Evolutionary conservation across 2,329 filamentous ascomycete genomes (phyloP).

Genomic region (Talaromyces verruculosus): DNA sequence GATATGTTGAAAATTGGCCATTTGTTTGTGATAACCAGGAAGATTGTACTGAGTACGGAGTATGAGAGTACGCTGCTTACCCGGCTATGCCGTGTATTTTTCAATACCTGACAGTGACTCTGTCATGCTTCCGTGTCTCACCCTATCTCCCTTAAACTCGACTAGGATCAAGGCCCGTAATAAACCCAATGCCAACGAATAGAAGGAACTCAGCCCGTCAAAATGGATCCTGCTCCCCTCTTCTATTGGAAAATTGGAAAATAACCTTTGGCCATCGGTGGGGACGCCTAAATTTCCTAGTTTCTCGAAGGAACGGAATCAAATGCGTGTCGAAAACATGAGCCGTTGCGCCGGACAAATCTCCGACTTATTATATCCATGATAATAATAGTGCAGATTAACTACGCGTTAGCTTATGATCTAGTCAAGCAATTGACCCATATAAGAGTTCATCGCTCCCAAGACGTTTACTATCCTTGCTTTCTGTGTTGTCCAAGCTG

Average conservation of each 20-base stretch:
- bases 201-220: background rate
- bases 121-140: too few relatives aligned
- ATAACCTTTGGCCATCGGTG: background rate
- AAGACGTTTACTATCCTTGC: background rate
- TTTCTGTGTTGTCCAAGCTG: background rate
- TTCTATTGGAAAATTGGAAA: background rate
- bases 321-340: background rate
- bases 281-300: too few relatives aligned
- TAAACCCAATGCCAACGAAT: too few relatives aligned
- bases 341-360: background rate
- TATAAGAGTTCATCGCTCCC: background rate
- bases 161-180: too few relatives aligned
- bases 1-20: too few relatives aligned
- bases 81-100: too few relatives aligned
- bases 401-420: background rate
- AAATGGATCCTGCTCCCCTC: background rate
- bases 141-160: too few relatives aligned
- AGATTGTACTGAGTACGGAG: too few relatives aligned
- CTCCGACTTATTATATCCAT: background rate
- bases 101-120: too few relatives aligned
- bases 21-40: too few relatives aligned
- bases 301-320: background rate
- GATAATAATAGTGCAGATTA: background rate
- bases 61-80: too few relatives aligned
- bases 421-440: background rate